A percentile compares a stretch with the other conserved stretches of the same genome.
These are phyloP conservation scores for Skeletonema costatum DNA, from an alignment of 108 stramenopile genomes.

Conservation along the genomic window DNA sequence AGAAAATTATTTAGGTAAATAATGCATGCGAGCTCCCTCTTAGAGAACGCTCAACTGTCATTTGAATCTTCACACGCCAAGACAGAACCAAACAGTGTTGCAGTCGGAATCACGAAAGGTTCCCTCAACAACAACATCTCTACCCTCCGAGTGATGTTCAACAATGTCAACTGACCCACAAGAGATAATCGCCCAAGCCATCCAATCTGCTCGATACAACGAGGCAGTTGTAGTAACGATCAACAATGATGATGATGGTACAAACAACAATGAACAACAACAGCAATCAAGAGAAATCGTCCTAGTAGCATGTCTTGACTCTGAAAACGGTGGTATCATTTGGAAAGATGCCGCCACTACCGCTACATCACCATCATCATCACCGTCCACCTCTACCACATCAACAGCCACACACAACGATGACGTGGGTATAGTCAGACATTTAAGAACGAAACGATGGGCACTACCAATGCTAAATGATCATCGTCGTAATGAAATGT, in stretches of 20 bases:
- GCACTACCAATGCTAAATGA: conserved; percentile 90
- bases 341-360: conserved; percentile 58
- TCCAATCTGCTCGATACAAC: conserved; percentile 64
- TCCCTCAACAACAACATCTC: too few relatives aligned
- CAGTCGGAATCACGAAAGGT: background rate
- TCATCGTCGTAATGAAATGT: conserved; percentile 59
- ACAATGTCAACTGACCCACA: background rate
- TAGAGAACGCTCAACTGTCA: too few relatives aligned
- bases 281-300: conserved; percentile 43
- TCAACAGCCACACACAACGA: background rate
- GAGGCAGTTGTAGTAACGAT: conserved; percentile 61
- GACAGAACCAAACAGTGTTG: too few relatives aligned
- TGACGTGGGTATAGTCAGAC: conserved; percentile 46
- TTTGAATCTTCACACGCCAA: too few relatives aligned
- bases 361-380: background rate
- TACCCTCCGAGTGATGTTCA: too few relatives aligned
- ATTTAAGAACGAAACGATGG: conserved; percentile 82
- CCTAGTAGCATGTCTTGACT: conserved; percentile 66
- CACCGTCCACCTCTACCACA: background rate
- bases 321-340: conserved; percentile 67
- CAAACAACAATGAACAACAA: background rate
- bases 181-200: conserved; percentile 33
- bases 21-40: too few relatives aligned
- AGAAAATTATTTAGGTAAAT: too few relatives aligned
- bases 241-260: background rate